A percentile compares a stretch with the other conserved stretches of the same genome.
Conservation (phyloP, 805 yeast genomes). For the Saccharomycopsis sp. region DNA sequence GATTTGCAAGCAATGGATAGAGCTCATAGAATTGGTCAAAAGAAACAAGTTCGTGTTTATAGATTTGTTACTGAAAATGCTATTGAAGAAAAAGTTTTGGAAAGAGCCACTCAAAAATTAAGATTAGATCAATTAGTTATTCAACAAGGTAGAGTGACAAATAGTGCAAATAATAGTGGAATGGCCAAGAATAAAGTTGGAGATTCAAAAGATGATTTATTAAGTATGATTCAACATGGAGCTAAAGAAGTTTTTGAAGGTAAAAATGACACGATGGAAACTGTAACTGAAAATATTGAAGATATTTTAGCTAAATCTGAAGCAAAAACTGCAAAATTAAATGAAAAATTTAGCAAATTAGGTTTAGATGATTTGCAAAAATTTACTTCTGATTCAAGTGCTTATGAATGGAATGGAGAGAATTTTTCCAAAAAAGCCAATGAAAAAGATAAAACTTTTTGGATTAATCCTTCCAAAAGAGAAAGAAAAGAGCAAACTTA, state of each 20-base stretch:
- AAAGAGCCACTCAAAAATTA: slow-evolving; percentile 89
- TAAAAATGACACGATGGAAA: slow-evolving; percentile 24
- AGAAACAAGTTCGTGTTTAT: slow-evolving; percentile 87
- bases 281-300: slow-evolving; percentile 66
- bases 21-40: slow-evolving; percentile 96
- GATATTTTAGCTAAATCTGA: slow-evolving; percentile 72
- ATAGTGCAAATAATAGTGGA: slow-evolving; percentile 32
- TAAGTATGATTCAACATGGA: slow-evolving; percentile 95
- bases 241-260: slow-evolving; percentile 78
- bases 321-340: slow-evolving; percentile 66
- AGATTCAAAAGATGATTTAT: slow-evolving; percentile 68
- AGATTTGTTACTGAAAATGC: slow-evolving; percentile 94
- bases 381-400: slow-evolving; percentile 77
- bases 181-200: slow-evolving; percentile 30
- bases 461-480: slow-evolving; percentile 70
- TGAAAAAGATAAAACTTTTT: slow-evolving; percentile 34
- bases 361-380: slow-evolving; percentile 92
- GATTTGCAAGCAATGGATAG: slow-evolving; percentile 98
- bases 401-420: slow-evolving; percentile 97
- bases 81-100: slow-evolving; percentile 91
- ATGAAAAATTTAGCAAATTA: slow-evolving; percentile 71
- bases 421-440: slow-evolving; percentile 31
- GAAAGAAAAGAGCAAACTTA: slow-evolving; percentile 73
- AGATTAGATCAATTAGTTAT: slow-evolving; percentile 90
- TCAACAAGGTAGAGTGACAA: slow-evolving; percentile 71